Evolutionary conservation across 257 asterid species (phyloP), one percentile per base, ranked within the genome.

Genomic region (Gentiana straminea): DNA sequence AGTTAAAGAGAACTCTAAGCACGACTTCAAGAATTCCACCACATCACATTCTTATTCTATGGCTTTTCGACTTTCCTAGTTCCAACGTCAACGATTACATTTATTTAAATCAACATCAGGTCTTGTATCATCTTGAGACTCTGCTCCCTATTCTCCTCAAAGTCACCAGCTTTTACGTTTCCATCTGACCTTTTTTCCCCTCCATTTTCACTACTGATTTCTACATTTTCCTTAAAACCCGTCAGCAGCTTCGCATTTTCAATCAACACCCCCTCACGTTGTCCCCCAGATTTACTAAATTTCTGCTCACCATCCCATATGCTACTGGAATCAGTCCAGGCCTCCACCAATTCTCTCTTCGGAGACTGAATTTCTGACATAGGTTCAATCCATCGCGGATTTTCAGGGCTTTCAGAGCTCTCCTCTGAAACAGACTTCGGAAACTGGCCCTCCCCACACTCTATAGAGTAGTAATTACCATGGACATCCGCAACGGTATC

Each of bases 361-460:
- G 70, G 67, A 65, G 52, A 76, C 49, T 70, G 83, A 51, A 72
- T 59, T 49, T 74, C 89, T 49, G 64, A 65, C 13, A 72, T 83
- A 4, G 95, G 98, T 59, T 83, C 98, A 58, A 83, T 72, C 96
- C 93, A 81, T 52, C 83, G 77, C 1, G 88, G 96, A 51, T 76
- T 81, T 68, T 82, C 94, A 3, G 89, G 84, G 6, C 13, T 55
- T 36, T 55, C 82, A 33, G 75, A 76, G 11, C 57, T 81, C 50
- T 74, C 81, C 63, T 71, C 77, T 32, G 64, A 57, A 54, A 9
- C 46, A 69, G 68, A 61, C 80, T 51, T 34, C 64, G n/a, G 0
- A 13, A 33, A 64, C 11, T 66, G 74, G 57, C 61, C 70, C 52
- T 51, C 66, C 8, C 47, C 33, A 70, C 86, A 49, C 15, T 81